A percentile compares a stretch with the other conserved stretches of the same genome.
Evolutionary conservation across 2,329 filamentous ascomycete species (phyloP).

Genomic region (Botrytis aclada): DNA sequence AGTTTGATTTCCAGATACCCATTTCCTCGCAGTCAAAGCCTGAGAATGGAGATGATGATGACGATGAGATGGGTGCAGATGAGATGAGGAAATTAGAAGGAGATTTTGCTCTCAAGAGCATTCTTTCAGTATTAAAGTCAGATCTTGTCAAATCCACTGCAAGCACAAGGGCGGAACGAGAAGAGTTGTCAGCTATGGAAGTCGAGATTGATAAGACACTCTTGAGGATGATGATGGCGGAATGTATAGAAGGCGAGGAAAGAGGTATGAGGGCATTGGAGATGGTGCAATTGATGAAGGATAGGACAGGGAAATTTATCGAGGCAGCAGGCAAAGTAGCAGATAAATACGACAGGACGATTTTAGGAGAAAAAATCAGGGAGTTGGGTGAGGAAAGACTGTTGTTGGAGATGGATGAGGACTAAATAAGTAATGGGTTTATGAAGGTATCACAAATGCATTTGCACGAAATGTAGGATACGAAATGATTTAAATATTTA

Average conservation of each 20-base stretch:
- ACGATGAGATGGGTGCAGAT: conserved; percentile 41
- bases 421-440: conserved; percentile 24
- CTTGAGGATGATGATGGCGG: conserved; percentile 80
- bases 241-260: conserved; percentile 91
- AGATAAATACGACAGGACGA: conserved; percentile 72
- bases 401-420: conserved; percentile 34
- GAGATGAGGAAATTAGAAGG: conserved; percentile 72
- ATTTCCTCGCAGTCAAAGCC: conserved; percentile 55
- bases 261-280: conserved; percentile 93
- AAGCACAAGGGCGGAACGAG: conserved; percentile 61
- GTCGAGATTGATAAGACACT: conserved; percentile 87
- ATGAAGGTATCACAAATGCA: conserved; percentile 9
- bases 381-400: conserved; percentile 66
- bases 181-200: conserved; percentile 67
- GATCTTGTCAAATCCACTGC: conserved; percentile 71
- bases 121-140: conserved; percentile 70
- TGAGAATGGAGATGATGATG: conserved; percentile 37
- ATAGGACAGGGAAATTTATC: conserved; percentile 82
- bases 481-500: neutral
- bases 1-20: conserved; percentile 90
- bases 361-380: conserved; percentile 87
- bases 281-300: conserved; percentile 80
- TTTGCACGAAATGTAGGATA: conserved; percentile 1
- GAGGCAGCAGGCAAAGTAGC: conserved; percentile 90
- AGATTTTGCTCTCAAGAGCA: conserved; percentile 69